These are phyloP conservation scores for Fusarium robinianum DNA, from an alignment of 2,329 filamentous ascomycete species.

Conservation along the genomic window DNA sequence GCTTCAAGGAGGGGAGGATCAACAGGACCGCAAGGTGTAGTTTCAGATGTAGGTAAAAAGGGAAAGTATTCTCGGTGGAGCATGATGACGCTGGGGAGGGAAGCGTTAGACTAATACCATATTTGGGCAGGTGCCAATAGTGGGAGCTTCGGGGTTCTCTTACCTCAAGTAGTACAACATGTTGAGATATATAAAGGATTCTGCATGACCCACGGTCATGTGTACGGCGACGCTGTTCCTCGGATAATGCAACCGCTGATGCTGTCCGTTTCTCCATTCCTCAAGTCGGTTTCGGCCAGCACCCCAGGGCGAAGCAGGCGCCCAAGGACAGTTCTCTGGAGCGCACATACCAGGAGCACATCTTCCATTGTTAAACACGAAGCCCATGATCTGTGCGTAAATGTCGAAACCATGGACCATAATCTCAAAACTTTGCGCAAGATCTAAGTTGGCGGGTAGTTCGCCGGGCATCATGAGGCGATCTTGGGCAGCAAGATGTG, in stretches of 20 bases:
- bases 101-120: too few species aligned
- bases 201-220: constrained; percentile 46
- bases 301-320: constrained; percentile 42
- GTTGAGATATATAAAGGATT: constrained; percentile 50
- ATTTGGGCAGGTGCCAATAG: too few species aligned
- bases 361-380: constrained; percentile 49
- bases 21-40: constrained; percentile 44
- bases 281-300: constrained; percentile 37
- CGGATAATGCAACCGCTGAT: constrained; percentile 44
- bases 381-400: constrained; percentile 47
- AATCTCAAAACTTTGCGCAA: constrained; percentile 38
- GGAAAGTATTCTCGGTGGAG: constrained; percentile 51
- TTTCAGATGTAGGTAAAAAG: constrained; percentile 45
- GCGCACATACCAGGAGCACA: constrained; percentile 46
- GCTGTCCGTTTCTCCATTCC: constrained; percentile 44
- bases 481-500: background rate
- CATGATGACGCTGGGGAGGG: constrained; percentile 44
- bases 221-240: constrained; percentile 44
- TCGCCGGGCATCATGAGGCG: background rate
- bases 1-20: constrained; percentile 47
- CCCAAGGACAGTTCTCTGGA: constrained; percentile 48
- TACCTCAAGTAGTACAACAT: constrained; percentile 50
- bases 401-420: constrained; percentile 51
- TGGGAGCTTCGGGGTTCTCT: background rate
- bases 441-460: constrained; percentile 6